Conservation (phyloP, 2,329 filamentous ascomycete genomes). For the Penicillium rolfsii region DNA sequence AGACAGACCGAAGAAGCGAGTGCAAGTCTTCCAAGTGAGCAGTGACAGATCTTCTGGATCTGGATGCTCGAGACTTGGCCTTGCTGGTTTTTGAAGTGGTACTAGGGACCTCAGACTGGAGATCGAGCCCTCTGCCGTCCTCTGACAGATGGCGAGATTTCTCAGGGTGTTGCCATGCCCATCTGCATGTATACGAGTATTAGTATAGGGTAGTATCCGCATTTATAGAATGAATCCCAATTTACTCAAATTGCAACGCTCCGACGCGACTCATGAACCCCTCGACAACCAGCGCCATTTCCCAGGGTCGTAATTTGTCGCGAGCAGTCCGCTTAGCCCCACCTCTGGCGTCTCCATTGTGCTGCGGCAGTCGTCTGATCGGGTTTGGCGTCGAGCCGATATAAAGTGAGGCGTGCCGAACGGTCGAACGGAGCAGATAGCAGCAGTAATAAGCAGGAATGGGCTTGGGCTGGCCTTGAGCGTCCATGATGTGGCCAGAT, state of each 20-base stretch:
- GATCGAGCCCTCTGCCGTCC: conserved; percentile 50
- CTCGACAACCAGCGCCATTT: conserved; percentile 83
- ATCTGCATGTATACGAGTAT: conserved; percentile 56
- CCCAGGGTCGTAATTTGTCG: conserved; percentile 76
- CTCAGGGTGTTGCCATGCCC: conserved; percentile 89
- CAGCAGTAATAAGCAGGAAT: conserved; percentile 92
- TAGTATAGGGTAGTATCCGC: neutral
- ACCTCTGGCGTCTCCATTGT: conserved; percentile 83
- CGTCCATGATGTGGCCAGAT: conserved; percentile 23
- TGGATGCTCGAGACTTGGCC: conserved; percentile 39
- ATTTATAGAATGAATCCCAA: conserved; percentile 18
- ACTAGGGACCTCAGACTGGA: conserved; percentile 31
- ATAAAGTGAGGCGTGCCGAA: conserved; percentile 71
- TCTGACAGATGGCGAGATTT: conserved; percentile 66
- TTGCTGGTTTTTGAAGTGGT: conserved; percentile 45
- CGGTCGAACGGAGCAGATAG: conserved; percentile 84
- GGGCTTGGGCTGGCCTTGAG: conserved; percentile 50
- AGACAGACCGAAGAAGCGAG: conserved; percentile 74
- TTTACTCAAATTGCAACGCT: conserved; percentile 91
- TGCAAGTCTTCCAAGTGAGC: conserved; percentile 80
- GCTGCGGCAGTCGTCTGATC: conserved; percentile 79
- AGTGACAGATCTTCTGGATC: conserved; percentile 63
- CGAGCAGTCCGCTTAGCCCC: conserved; percentile 78
- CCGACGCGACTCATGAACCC: conserved; percentile 87
- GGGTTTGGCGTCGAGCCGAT: conserved; percentile 92